Evolutionary conservation across 208 protist species (phyloP), one percentile per base, ranked within the genome.

Genomic region (Crithidia bombi): DNA sequence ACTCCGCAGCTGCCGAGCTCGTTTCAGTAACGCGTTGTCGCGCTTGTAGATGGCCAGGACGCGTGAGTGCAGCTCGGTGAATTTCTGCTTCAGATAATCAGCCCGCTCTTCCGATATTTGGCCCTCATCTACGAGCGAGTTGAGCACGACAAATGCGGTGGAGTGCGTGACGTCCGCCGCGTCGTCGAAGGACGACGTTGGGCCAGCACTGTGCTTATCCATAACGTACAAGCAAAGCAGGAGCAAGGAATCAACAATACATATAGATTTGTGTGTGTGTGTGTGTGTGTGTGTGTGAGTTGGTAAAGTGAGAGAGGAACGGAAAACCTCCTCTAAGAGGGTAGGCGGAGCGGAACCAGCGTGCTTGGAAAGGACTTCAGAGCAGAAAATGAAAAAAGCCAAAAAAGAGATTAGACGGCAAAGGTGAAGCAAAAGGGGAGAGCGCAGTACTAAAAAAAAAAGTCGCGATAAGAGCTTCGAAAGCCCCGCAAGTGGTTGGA

Each of bases 31-130:
- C 41, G 85, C 77, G 63, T 93, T 94, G 73, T 97, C 93, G 25
- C 92, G 86, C 65, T 90, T 93, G 79, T 97, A 97, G 21, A 96
- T 93, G 30, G 74, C 51, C 11, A 97, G 82, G 15, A 97, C 91
- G 36, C 87, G 87, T 12, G 79, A 82, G 78, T 97, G 91, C 30
- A 97, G 66, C 15, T 96, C 83, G 39, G 84, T 92, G 70, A 96
- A 97, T 61, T 87, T 86, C 54, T 91, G 72, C 58, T 95, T 92
- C 36, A 97, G 78, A 55, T 90, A 92, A 21, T 93, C 81, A 4
- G 90, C 85, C 9, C 93, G 83, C 73, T 96, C 91, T 44, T 95
- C 87, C 17, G 88, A 75, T 23, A 97, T 81, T 36, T 90, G 86
- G 5, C 93, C 91, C 69, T 96, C 90, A 56, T 96, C 91, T 4